phyloP scores from a whole-genome alignment of 768 basidiomycete genomes.

The Panaeolus cyanescens region DNA sequence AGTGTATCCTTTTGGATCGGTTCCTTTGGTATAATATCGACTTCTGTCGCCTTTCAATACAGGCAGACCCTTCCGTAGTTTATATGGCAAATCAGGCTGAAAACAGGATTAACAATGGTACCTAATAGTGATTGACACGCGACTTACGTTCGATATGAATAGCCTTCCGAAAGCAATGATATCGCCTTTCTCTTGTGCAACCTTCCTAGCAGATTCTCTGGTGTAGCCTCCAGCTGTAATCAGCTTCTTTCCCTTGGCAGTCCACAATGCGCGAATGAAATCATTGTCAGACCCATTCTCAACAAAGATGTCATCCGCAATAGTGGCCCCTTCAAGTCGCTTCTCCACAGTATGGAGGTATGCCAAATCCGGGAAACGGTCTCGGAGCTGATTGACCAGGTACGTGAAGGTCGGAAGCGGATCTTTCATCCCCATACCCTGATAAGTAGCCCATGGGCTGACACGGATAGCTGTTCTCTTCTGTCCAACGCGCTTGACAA shows the following conservation, averaged over 20 bases:
- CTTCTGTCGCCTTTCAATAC: conserved; percentile 13
- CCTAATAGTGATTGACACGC: conserved; percentile 13
- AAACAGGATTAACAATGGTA: not conserved
- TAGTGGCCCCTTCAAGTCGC: conserved; percentile 15
- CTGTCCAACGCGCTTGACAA: conserved; percentile 52
- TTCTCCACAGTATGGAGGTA: conserved; percentile 57
- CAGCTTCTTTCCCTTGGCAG: conserved; percentile 26
- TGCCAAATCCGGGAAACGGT: conserved; percentile 42
- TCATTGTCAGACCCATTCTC: conserved; percentile 34
- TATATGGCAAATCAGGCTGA: conserved; percentile 42
- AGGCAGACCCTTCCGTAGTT: conserved; percentile 8
- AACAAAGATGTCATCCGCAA: conserved; percentile 11
- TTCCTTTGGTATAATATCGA: conserved; percentile 7
- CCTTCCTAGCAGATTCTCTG: conserved; percentile 36
- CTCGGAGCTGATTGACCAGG: conserved; percentile 41
- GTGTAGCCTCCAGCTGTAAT: conserved; percentile 49
- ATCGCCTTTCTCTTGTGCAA: conserved; percentile 35
- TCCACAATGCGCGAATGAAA: conserved; percentile 49
- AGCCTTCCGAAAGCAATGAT: conserved; percentile 30
- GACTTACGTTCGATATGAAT: conserved; percentile 34
- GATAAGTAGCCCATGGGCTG: conserved; percentile 53
- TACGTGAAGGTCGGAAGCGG: conserved; percentile 57
- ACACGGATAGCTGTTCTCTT: conserved; percentile 57
- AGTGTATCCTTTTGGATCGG: conserved; percentile 12
- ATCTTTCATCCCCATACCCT: conserved; percentile 57